Conservation (phyloP, 768 basidiomycete genomes). For the Holtermannia corniformis region DNA sequence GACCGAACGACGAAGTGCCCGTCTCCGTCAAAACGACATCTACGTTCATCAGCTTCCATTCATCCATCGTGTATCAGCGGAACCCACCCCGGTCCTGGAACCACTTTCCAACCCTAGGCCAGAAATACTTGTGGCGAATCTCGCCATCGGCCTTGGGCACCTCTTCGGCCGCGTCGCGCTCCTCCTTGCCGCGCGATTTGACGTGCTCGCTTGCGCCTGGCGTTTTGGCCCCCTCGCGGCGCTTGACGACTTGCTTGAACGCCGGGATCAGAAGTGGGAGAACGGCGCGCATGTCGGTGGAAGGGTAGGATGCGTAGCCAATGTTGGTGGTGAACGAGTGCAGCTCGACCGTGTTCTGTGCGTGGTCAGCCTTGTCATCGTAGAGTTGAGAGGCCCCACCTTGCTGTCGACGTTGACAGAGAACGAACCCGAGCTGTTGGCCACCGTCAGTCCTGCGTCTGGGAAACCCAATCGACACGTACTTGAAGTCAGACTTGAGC, state of each 20-base stretch:
- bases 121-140: constrained; percentile 73
- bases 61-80: constrained; percentile 1
- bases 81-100: constrained; percentile 54
- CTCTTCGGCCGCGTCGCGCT: constrained; percentile 16
- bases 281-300: constrained; percentile 39
- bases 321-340: constrained; percentile 38
- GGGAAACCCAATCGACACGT: constrained; percentile 3
- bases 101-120: constrained; percentile 68
- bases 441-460: background rate
- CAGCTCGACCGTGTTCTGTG: constrained; percentile 33
- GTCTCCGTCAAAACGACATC: constrained; percentile 78
- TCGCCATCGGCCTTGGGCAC: constrained; percentile 25
- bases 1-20: constrained; percentile 77
- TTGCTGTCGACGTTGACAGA: constrained; percentile 37
- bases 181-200: constrained; percentile 18
- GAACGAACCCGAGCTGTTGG: constrained; percentile 36
- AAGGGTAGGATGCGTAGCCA: constrained; percentile 36
- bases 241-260: constrained; percentile 21
- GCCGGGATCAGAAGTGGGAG: constrained; percentile 33
- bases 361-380: background rate
- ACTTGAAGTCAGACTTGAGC: constrained; percentile 41
- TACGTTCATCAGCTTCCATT: constrained; percentile 1
- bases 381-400: constrained; percentile 3
- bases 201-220: constrained; percentile 11
- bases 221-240: constrained; percentile 8